Percentiles rank a stretch among this genome's conserved stretches.
Evolutionary conservation across 2,329 filamentous ascomycete genomes (phyloP).

Genomic region (Aspergillus sp.): DNA sequence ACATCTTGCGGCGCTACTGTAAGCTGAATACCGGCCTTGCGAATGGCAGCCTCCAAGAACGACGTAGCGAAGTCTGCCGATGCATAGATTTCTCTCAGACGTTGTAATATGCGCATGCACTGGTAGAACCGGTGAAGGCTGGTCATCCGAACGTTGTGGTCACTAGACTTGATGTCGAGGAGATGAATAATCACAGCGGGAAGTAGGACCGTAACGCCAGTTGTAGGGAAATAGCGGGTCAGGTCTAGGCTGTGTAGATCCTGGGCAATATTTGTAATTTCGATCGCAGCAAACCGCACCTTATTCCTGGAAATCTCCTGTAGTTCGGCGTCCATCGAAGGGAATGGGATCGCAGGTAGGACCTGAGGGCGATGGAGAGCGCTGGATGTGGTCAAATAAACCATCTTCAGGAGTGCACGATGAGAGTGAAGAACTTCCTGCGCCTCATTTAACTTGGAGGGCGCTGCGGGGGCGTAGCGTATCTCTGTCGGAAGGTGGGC

Average conservation of each 20-base stretch:
- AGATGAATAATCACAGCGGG: constrained; percentile 94
- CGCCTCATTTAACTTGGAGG: constrained; percentile 52
- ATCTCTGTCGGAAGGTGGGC: constrained; percentile 70
- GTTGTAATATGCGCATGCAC: constrained; percentile 90
- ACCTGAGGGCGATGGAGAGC: constrained; percentile 91
- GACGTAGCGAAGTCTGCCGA: constrained; percentile 95
- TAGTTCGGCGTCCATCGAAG: constrained; percentile 63
- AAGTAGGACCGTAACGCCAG: constrained; percentile 85
- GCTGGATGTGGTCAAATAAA: constrained; percentile 88
- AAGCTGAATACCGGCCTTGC: constrained; percentile 79
- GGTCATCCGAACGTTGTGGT: constrained; percentile 68
- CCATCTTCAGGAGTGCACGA: constrained; percentile 85
- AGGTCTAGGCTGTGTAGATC: constrained; percentile 72
- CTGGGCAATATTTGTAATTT: constrained; percentile 81
- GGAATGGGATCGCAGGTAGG: constrained; percentile 68
- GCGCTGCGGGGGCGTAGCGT: constrained; percentile 67
- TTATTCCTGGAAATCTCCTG: constrained; percentile 81
- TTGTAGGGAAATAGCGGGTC: constrained; percentile 80
- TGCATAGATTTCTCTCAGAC: constrained; percentile 83
- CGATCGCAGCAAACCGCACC: constrained; percentile 78
- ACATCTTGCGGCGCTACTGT: constrained; percentile 47
- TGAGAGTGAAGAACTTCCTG: constrained; percentile 64
- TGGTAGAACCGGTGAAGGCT: constrained; percentile 81
- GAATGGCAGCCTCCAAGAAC: constrained; percentile 88
- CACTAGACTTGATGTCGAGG: constrained; percentile 84